phyloP scores from a whole-genome alignment of 208 protist genomes.

The Wallacemonas rigidus region DNA sequence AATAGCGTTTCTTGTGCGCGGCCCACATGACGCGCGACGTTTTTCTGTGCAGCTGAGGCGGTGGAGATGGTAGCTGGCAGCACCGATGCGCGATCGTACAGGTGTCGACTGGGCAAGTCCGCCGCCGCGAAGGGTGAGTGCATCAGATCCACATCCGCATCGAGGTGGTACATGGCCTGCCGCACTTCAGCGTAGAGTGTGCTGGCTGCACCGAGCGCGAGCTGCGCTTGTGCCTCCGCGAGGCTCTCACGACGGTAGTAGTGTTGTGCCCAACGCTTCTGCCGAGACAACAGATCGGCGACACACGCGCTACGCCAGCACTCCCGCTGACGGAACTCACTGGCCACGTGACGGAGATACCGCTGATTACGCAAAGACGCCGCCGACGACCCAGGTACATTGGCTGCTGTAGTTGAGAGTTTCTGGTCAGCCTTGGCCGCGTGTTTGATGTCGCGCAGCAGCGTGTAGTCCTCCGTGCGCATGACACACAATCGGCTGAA shows the following conservation, averaged over 20 bases:
- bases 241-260: conserved; percentile 15
- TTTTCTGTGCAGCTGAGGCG: background rate
- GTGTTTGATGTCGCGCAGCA: conserved; percentile 36
- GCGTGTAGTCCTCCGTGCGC: conserved; percentile 47
- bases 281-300: too few species aligned
- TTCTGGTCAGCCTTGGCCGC: conserved; percentile 9
- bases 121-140: conserved; percentile 4
- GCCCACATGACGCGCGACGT: conserved; percentile 8
- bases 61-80: conserved; percentile 2
- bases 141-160: conserved; percentile 4
- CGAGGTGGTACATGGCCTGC: conserved; percentile 13
- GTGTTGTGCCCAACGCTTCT: conserved; percentile 27
- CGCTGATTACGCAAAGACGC: background rate
- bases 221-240: conserved; percentile 19
- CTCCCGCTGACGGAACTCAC: conserved; percentile 43
- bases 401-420: background rate
- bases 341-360: conserved; percentile 36
- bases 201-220: conserved; percentile 12
- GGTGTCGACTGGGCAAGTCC: background rate
- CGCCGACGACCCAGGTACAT: background rate
- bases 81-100: conserved; percentile 12
- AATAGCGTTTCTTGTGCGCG: conserved; percentile 11
- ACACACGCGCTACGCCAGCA: conserved; percentile 21
- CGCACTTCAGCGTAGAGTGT: conserved; percentile 20
- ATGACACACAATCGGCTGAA: conserved; percentile 48